phyloP scores from a whole-genome alignment of 805 yeast genomes.

The Zygosaccharomyces pseudorouxii region DNA sequence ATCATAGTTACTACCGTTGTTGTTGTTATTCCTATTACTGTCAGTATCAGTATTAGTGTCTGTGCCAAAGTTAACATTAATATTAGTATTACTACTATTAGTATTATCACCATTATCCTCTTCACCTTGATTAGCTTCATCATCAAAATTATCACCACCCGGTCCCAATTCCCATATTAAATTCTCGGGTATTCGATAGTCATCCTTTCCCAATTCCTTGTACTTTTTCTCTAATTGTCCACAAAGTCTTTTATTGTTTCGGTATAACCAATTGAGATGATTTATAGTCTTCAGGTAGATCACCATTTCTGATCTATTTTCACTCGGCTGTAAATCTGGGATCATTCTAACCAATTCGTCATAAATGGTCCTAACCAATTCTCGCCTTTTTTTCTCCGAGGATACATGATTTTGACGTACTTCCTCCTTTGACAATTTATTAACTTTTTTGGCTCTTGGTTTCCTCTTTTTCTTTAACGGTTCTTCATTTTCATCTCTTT shows the following conservation, averaged over 20 bases:
- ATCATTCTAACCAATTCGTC: slow-evolving; percentile 70
- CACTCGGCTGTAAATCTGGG: slow-evolving; percentile 64
- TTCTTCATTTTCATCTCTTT: slow-evolving; percentile 4
- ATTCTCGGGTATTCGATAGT: slow-evolving; percentile 8
- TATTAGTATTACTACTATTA: not conserved
- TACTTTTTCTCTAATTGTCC: slow-evolving; percentile 35
- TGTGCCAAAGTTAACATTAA: not conserved
- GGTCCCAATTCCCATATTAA: slow-evolving; percentile 11
- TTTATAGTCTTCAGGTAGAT: slow-evolving; percentile 63
- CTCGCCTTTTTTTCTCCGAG: slow-evolving; percentile 82
- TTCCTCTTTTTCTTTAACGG: slow-evolving; percentile 15
- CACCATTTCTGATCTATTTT: slow-evolving; percentile 74
- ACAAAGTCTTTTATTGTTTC: slow-evolving; percentile 46
- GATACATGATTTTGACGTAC: slow-evolving; percentile 68
- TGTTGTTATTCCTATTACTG: not conserved
- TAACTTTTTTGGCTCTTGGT: slow-evolving; percentile 14
- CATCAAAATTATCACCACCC: not conserved
- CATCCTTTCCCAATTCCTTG: slow-evolving; percentile 2
- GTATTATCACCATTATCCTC: not conserved
- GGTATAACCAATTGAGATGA: slow-evolving; percentile 47
- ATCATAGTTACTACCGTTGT: not conserved
- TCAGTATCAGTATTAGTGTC: not conserved
- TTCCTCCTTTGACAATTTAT: slow-evolving; percentile 33
- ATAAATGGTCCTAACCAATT: slow-evolving; percentile 77
- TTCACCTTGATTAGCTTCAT: not conserved